Percentiles rank a stretch among this genome's conserved stretches.
Conservation (phyloP, 2,329 filamentous ascomycete genomes). For the Pyricularia pennisetigena region DNA sequence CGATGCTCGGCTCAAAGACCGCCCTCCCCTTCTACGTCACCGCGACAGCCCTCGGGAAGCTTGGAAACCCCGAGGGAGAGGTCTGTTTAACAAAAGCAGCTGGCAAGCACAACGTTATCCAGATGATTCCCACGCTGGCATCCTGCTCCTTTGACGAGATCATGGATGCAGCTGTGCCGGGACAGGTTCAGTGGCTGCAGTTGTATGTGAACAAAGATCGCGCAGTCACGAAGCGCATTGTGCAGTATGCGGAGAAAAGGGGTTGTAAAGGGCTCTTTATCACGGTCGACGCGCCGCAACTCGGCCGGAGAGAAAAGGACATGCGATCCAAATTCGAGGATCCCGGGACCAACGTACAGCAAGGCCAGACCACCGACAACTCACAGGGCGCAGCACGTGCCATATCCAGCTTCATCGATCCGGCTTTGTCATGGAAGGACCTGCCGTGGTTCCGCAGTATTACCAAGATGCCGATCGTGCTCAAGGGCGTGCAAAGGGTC, state of each 20-base stretch:
- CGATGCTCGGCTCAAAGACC: slow-evolving; percentile 82
- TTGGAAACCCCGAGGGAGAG: slow-evolving; percentile 89
- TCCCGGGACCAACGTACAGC: slow-evolving; percentile 73
- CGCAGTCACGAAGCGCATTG: slow-evolving; percentile 78
- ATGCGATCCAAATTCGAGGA: slow-evolving; percentile 92
- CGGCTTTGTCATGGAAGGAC: slow-evolving; percentile 84
- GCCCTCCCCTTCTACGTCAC: slow-evolving; percentile 93
- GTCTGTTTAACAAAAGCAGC: slow-evolving; percentile 81
- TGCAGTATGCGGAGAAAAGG: slow-evolving; percentile 80
- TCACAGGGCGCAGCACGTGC: slow-evolving; percentile 89
- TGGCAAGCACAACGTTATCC: slow-evolving; percentile 77
- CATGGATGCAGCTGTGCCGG: slow-evolving; percentile 67
- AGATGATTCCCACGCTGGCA: slow-evolving; percentile 97
- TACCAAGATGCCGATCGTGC: slow-evolving; percentile 87
- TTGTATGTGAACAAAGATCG: slow-evolving; percentile 97
- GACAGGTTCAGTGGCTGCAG: slow-evolving; percentile 93
- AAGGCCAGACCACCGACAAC: slow-evolving; percentile 65
- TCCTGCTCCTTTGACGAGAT: slow-evolving; percentile 98
- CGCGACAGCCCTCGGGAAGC: slow-evolving; percentile 88
- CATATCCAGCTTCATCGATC: slow-evolving; percentile 96
- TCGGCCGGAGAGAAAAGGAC: slow-evolving; percentile 92
- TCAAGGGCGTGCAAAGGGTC: slow-evolving; percentile 94
- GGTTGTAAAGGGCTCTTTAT: slow-evolving; percentile 97
- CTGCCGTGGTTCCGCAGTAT: slow-evolving; percentile 87
- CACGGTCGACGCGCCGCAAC: slow-evolving; percentile 93